Base-by-base conservation (phyloP, 2,329 filamentous ascomycete species). In the Ascocoryne sarcoides region DNA sequence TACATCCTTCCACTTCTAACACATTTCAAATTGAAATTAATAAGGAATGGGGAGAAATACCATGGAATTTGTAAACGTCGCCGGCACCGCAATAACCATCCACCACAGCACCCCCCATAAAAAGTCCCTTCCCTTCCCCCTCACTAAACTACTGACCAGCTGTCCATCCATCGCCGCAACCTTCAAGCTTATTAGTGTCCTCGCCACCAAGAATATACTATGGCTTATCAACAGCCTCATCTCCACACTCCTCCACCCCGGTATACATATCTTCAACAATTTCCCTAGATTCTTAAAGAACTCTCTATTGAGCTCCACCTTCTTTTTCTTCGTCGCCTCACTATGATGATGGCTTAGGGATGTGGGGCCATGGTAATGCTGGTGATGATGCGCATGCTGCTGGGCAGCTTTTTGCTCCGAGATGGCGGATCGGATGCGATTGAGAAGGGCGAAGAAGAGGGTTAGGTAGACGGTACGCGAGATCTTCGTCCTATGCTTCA, bases 21-120 rank as follows among this genome's bases (percentile, higher is more conserved):
- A 20, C 29, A 30, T 10, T 33, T 2, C 5, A 30, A 29, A 8
- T 8, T 14, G 15, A 20, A 30, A 76, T 62, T 63, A 92, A 85
- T 92, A 98, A 96, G 1, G 89, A 95, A 63, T 98, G 98, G 29
- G 92, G 98, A 61, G 96, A 95, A 76, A 62, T 63, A 92, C 85
- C 92, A 98, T 98, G 1, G 89, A 95, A 63, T 98, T 98, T 30
- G 92, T 98, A 61, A 96, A 95, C 0, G 92, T 96, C 1, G 92
- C 92, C 8, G 92, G 92, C 12, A 98, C 74, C 18, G 92, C 90
- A 50, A 98, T 92, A 40, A 90, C 62, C 92, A 98, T 98, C 92
- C 92, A 98, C 88, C 90, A 95, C 4, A 93, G 76, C 53, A 98
- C 79, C 0, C 87, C 80, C 52, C 81, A 79, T 54, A 96, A 59